Evolutionary conservation across 2,329 filamentous ascomycete genomes (phyloP).

Genomic region (Fusarium siculi): DNA sequence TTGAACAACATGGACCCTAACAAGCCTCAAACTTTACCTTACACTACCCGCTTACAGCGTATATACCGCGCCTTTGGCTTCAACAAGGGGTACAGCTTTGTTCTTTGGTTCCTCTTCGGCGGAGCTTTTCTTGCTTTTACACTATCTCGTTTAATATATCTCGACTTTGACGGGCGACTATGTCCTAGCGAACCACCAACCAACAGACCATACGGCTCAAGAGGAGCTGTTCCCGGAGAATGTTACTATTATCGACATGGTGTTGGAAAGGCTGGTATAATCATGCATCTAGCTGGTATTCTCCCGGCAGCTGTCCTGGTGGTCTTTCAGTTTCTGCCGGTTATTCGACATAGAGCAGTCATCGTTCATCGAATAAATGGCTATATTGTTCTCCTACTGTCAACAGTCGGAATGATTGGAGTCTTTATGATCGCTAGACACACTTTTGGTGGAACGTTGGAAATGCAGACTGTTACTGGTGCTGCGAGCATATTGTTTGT

Average conservation of each 20-base stretch:
- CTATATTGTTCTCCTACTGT: constrained; percentile 63
- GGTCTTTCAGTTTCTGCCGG: constrained; percentile 61
- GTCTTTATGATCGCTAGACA: constrained; percentile 64
- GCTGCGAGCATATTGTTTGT: constrained; percentile 58
- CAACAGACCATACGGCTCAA: not conserved
- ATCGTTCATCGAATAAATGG: constrained; percentile 70
- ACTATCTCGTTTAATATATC: constrained; percentile 38
- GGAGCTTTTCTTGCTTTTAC: constrained; percentile 48
- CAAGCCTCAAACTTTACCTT: not conserved
- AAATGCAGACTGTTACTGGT: constrained; percentile 58
- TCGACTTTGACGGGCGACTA: constrained; percentile 47
- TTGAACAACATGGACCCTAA: not conserved
- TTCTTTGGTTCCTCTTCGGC: constrained; percentile 61
- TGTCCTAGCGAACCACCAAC: constrained; percentile 38
- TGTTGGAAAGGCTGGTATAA: constrained; percentile 51
- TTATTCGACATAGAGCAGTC: constrained; percentile 58
- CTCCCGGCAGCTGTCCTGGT: constrained; percentile 58
- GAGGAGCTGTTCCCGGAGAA: constrained; percentile 49
- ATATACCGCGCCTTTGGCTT: constrained; percentile 64
- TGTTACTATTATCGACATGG: constrained; percentile 53
- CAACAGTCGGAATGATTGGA: constrained; percentile 57
- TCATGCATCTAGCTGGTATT: constrained; percentile 58
- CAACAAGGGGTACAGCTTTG: constrained; percentile 66
- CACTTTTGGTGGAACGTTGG: constrained; percentile 64
- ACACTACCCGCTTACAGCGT: not conserved